These are phyloP conservation scores for Euphorbia tirucalli DNA, from an alignment of 345 rosid species.

Conservation along the genomic window DNA sequence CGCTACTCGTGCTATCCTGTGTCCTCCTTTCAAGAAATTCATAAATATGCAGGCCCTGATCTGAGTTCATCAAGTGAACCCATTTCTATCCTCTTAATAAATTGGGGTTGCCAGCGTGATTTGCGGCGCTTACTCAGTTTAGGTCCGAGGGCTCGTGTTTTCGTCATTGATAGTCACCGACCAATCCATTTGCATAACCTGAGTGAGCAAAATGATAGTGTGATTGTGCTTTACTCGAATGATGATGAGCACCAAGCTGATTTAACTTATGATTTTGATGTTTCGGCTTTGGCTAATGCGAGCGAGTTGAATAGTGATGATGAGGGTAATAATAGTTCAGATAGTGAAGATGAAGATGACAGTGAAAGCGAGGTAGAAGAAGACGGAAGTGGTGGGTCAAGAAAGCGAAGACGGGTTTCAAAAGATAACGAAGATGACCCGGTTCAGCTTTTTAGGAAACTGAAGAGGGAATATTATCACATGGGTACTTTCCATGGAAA, in stretches of 20 bases:
- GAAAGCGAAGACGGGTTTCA: slow-evolving; percentile 65
- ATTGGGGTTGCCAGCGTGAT: slow-evolving; percentile 96
- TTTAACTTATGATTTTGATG: slow-evolving; percentile 77
- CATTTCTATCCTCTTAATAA: slow-evolving; percentile 60
- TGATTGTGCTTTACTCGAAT: slow-evolving; percentile 72
- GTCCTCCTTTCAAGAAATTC: slow-evolving; percentile 77
- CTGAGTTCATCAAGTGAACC: slow-evolving; percentile 49
- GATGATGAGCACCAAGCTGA: slow-evolving; percentile 88
- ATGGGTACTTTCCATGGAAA: slow-evolving; percentile 94
- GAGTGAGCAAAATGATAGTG: slow-evolving; percentile 64
- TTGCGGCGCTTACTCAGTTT: slow-evolving; percentile 49
- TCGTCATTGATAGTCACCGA: slow-evolving; percentile 89
- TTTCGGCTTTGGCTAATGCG: slow-evolving; percentile 69
- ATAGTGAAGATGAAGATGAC: slow-evolving; percentile 42
- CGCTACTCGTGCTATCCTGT: slow-evolving; percentile 93
- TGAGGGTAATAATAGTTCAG: slow-evolving; percentile 35
- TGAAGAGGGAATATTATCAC: slow-evolving; percentile 67
- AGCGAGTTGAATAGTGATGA: slow-evolving; percentile 39
- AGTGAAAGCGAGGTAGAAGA: slow-evolving; percentile 34
- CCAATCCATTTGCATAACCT: slow-evolving; percentile 91
- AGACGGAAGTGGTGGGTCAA: slow-evolving; percentile 32
- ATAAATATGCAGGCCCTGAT: slow-evolving; percentile 60
- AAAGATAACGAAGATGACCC: slow-evolving; percentile 42
- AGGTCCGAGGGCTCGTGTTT: slow-evolving; percentile 59
- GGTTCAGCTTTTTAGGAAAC: slow-evolving; percentile 52